Conservation (phyloP, 2,329 filamentous ascomycete species). For the Simplicillium sp. region DNA sequence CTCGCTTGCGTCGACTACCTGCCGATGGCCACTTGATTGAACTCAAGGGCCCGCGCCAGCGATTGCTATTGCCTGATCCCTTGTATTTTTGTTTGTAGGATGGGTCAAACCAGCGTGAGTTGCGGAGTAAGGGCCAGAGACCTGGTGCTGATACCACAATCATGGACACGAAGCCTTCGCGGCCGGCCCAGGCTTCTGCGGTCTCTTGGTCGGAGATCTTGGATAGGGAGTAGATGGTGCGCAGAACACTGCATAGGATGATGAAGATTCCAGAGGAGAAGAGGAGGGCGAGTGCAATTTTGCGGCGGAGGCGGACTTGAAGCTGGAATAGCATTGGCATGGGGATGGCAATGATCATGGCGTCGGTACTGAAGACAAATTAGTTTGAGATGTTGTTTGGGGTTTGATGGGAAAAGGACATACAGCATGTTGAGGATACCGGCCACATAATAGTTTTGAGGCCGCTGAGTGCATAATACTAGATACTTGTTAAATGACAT, state of each 20-base stretch:
- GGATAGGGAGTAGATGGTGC: conserved; percentile 8
- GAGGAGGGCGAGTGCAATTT: conserved; percentile 9
- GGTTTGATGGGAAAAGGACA: too few relatives aligned
- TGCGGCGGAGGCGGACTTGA: conserved; percentile 7
- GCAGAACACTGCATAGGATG: conserved; percentile 10
- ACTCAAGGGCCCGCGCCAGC: background rate
- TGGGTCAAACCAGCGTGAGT: background rate
- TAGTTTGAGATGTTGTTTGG: too few relatives aligned
- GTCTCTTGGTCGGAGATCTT: conserved; percentile 7
- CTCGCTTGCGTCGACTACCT: background rate
- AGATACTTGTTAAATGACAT: background rate
- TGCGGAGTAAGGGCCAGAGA: conserved; percentile 4
- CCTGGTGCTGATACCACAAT: conserved; percentile 6
- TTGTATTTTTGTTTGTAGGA: background rate
- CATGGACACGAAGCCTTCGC: conserved; percentile 8
- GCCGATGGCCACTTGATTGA: background rate
- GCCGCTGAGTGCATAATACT: conserved; percentile 1
- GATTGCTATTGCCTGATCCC: background rate
- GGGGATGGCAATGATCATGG: conserved; percentile 21
- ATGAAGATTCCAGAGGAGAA: conserved; percentile 10
- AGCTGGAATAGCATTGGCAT: conserved; percentile 20
- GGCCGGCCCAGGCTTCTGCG: conserved; percentile 9
- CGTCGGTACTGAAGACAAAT: conserved; percentile 17
- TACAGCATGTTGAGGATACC: conserved; percentile 1
- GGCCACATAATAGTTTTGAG: conserved; percentile 3